Base-by-base conservation (phyloP, 768 basidiomycete species). In the Auricularia cornea region DNA sequence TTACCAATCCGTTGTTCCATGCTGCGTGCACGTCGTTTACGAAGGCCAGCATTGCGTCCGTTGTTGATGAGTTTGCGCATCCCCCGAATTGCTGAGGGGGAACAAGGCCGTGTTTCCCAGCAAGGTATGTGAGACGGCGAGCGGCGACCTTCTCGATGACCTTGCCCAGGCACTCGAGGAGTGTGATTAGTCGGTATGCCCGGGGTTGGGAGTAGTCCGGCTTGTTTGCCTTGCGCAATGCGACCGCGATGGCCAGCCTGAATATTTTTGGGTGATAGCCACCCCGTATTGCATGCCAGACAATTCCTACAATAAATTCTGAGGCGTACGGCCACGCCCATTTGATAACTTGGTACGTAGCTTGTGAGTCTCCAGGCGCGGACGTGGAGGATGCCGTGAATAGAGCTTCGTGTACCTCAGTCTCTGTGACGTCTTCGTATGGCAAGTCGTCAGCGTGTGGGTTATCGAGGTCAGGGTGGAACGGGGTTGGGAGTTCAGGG, bases 101-200 rank as follows among this genome's bases (percentile, higher is more conserved):
- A 3, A 76, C 66, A 0, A 76, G 68, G 56, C 71, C 64, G 57
- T 72, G 56, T 3, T 60, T 64, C 0, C 68, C 69, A 1, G 67
- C 71, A 0, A 71, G 59, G 62, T 66, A 72, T 8, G 67, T 62
- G 0, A 78, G 65, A 1, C 70, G 61, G 0, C 63, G 28, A 1
- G 73, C 73, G 0, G 72, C 64, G 3, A 78, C 66, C 11, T 66
- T 66, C 48, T 76, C 73, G 0, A 74, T 63, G 0, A 75, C 59
- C 48, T 78, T 78, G 2, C 76, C 73, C 1, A 77, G 60, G 61
- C 72, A 73, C 44, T 77, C 74, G 0, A 76, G 69, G 12, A 77
- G 72, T 11, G 68, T 70, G 30, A 78, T 77, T 0, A 73, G 73
- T 0, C 72, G 59, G 67, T 77, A 79, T 1, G 78, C 71, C 8